A percentile compares a stretch with the other conserved stretches of the same genome.
These are phyloP conservation scores for Salvia splendens DNA, from an alignment of 257 asterid species.

Conservation along the genomic window DNA sequence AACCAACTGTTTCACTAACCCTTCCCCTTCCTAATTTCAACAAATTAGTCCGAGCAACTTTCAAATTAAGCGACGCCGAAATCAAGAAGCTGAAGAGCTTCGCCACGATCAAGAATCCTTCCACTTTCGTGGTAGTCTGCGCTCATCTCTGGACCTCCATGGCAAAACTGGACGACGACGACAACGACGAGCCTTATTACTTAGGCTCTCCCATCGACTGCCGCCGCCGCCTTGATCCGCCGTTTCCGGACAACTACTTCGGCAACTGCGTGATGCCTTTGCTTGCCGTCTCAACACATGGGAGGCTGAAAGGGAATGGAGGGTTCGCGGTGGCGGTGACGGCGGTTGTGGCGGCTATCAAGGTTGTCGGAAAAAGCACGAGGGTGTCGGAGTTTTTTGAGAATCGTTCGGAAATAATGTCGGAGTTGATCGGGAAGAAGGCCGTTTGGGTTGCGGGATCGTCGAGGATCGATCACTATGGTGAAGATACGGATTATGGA, in stretches of 20 bases:
- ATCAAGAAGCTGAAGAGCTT: conserved; percentile 1
- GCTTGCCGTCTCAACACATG: conserved; percentile 4
- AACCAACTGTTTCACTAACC: no score
- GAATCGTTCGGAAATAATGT: no score
- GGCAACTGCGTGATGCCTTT: conserved; percentile 23
- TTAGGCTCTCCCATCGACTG: neutral
- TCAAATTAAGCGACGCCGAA: neutral
- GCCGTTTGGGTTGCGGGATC: no score
- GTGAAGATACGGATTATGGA: no score
- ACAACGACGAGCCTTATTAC: conserved; percentile 1
- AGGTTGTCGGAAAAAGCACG: no score
- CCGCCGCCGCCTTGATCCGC: conserved; percentile 1
- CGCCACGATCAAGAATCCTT: neutral
- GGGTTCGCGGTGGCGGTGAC: conserved; percentile 8
- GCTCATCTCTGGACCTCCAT: conserved; percentile 33
- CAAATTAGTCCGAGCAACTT: conserved; percentile 4
- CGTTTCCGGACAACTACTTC: conserved; percentile 25
- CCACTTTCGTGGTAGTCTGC: conserved; percentile 7
- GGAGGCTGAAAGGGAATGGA: neutral
- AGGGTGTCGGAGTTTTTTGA: no score
- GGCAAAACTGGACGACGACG: conserved; percentile 17
- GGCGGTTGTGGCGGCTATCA: neutral
- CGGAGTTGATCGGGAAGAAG: no score
- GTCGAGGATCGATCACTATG: no score
- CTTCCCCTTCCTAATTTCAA: no score